phyloP scores from a whole-genome alignment of 306 rosid species.

The Delonix regia region DNA sequence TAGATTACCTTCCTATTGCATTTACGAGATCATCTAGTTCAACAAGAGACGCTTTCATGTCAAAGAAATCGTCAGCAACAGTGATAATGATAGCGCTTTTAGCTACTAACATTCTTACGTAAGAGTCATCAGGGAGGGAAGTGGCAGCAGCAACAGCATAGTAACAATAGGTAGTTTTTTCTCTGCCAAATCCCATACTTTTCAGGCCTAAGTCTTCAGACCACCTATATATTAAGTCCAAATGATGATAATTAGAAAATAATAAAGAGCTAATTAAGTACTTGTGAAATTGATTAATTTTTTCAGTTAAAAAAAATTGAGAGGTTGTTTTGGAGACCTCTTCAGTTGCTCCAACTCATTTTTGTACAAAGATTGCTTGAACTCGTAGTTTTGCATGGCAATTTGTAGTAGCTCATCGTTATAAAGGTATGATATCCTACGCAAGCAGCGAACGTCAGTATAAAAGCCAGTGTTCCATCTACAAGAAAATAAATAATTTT shows the following conservation, averaged over 20 bases:
- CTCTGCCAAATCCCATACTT: constrained; percentile 64
- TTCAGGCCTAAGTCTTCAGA: constrained; percentile 38
- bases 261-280: not conserved
- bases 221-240: constrained; percentile 45
- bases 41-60: constrained; percentile 43
- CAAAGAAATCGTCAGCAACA: constrained; percentile 66
- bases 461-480: not conserved
- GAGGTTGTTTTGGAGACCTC: constrained; percentile 26
- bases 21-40: constrained; percentile 46
- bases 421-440: constrained; percentile 37
- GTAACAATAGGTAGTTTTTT: constrained; percentile 58
- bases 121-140: constrained; percentile 43
- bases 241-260: not conserved
- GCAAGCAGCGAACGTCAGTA: not conserved
- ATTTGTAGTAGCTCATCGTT: constrained; percentile 34
- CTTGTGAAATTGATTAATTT: not conserved
- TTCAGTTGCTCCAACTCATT: constrained; percentile 50
- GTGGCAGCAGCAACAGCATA: constrained; percentile 46
- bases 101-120: constrained; percentile 40
- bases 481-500: not conserved
- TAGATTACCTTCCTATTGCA: constrained; percentile 39
- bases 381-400: constrained; percentile 31
- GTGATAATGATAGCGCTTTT: constrained; percentile 57
- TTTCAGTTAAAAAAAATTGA: not conserved
- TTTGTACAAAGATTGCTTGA: constrained; percentile 46